Percentiles rank a stretch among this genome's conserved stretches.
Evolutionary conservation across 495 filamentous ascomycete genomes (phyloP).

Genomic region (Neurospora terricola): DNA sequence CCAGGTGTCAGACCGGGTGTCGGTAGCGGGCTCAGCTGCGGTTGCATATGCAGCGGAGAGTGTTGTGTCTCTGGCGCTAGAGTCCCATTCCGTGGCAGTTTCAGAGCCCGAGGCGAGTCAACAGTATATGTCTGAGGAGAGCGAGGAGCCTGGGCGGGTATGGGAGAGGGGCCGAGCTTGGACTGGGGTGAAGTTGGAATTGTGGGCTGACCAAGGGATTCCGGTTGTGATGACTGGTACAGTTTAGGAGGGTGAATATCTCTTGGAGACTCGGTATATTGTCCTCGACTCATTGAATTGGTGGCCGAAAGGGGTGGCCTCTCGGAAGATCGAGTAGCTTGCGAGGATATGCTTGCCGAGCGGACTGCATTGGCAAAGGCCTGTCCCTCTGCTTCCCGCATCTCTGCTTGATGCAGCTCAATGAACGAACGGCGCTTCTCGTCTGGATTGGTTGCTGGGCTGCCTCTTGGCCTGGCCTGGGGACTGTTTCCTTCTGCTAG

Average conservation of each 20-base stretch:
- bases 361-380: conserved; percentile 49
- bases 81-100: neutral
- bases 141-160: neutral
- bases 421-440: conserved; percentile 40
- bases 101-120: neutral
- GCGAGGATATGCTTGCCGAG: conserved; percentile 13
- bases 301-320: neutral
- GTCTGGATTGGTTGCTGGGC: conserved; percentile 18
- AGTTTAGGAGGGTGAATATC: conserved; percentile 3
- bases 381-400: conserved; percentile 62
- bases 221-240: neutral
- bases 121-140: neutral
- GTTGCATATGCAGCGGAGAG: neutral
- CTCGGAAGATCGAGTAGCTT: neutral
- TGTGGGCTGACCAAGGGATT: neutral
- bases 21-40: neutral
- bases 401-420: conserved; percentile 55
- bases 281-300: neutral
- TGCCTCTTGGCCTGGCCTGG: conserved; percentile 24
- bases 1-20: neutral
- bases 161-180: neutral
- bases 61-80: neutral
- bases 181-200: neutral
- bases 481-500: conserved; percentile 19
- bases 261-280: conserved; percentile 17